Evolutionary conservation across 108 stramenopile genomes (phyloP), one percentile per base, ranked within the genome.

Genomic region (Pseudonitzschia multiseries): DNA sequence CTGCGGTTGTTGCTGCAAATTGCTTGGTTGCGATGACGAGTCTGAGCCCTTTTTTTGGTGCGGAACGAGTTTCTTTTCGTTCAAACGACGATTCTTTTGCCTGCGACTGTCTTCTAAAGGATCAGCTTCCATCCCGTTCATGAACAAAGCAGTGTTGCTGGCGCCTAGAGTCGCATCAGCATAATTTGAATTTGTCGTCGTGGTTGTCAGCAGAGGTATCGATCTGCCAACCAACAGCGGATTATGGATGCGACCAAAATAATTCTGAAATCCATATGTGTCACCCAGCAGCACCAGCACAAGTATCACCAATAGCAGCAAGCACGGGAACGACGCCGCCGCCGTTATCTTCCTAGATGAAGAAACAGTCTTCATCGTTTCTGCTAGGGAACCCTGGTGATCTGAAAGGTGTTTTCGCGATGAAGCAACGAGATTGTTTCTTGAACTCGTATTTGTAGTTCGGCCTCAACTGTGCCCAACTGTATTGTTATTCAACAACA

Each of bases 101-200:
- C 61, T 62, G 32, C 61, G 61, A 62, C 36, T 32, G 12, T 18
- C 40, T 62, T 62, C 61, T 28, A 62, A 40, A 31, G 61, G 61
- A 40, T 62, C 61, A 14, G 9, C 33, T 40, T 62, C 61, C 36
- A 62, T 62, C 17, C 61, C 61, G 13, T 10, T 21, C 8, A 40
- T 33, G 40, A 31, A 31, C 14, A 62, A 41, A 40, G 15, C 61
- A 32, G 61, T 62, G 20, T 8, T 62, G 57, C 57, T 59, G 29
- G 26, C 4, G 5, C 6, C 15, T 26, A 31, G 4, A 26, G 0
- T 17, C 21, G 28, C 26, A 26, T 24, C 14, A 59, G 57, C 14
- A 24, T 5, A 4, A 41, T 18, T 8, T 10, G 61, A 62, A 2
- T 48, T 18, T 5, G 46, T 48, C 12, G 14, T 48, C 4, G 17